Evolutionary conservation across 345 rosid species (phyloP).

Genomic region (Gossypium sturtianum): DNA sequence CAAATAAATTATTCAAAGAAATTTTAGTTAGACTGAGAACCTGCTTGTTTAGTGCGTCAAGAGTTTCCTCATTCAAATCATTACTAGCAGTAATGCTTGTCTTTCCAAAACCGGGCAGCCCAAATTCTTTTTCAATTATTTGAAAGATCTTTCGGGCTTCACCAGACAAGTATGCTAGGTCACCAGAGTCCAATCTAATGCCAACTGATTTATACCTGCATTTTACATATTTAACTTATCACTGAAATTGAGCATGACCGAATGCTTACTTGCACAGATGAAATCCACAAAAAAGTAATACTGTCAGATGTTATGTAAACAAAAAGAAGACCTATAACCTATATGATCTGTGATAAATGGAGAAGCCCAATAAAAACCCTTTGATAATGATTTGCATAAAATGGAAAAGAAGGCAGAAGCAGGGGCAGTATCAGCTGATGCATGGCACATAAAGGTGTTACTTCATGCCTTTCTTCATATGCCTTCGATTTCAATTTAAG

Average conservation of each 20-base stretch:
- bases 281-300: background rate
- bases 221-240: constrained; percentile 17
- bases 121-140: constrained; percentile 65
- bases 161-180: constrained; percentile 78
- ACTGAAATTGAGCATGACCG: background rate
- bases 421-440: background rate
- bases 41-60: constrained; percentile 95
- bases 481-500: background rate
- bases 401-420: background rate
- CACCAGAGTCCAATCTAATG: constrained; percentile 95
- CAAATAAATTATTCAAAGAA: background rate
- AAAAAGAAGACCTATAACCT: background rate
- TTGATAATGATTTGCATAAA: background rate
- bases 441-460: constrained; percentile 1
- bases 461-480: background rate
- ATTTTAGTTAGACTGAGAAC: constrained; percentile 25
- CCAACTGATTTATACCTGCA: constrained; percentile 83
- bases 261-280: background rate
- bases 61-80: constrained; percentile 92
- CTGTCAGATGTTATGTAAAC: background rate
- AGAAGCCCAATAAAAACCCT: background rate
- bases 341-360: background rate
- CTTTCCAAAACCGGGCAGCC: constrained; percentile 61
- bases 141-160: constrained; percentile 67
- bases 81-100: constrained; percentile 82